Conservation (phyloP, 108 stramenopile species). For the Stephanodiscus triporus region DNA sequence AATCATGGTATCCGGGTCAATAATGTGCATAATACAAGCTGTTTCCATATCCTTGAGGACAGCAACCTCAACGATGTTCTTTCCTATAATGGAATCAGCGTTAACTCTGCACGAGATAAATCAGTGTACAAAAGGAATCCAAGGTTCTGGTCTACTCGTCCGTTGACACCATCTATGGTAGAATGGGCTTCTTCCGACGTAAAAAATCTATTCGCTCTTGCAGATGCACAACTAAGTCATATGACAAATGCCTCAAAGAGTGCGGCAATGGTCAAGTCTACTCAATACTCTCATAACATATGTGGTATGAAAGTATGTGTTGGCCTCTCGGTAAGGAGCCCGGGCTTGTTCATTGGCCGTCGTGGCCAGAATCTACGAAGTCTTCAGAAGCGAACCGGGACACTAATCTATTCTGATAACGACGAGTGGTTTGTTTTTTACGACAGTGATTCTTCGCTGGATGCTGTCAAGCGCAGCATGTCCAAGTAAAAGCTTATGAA, state of each 20-base stretch:
- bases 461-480: slow-evolving; percentile 7
- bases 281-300: slow-evolving; percentile 2
- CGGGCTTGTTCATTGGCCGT: slow-evolving; percentile 44
- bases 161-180: slow-evolving; percentile 32
- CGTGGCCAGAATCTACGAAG: slow-evolving; percentile 38
- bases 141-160: slow-evolving; percentile 42
- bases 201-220: not conserved
- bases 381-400: not conserved
- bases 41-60: slow-evolving; percentile 24
- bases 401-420: not conserved
- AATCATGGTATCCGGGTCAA: slow-evolving; percentile 39
- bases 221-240: slow-evolving; percentile 25
- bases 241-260: slow-evolving; percentile 8
- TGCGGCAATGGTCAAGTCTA: slow-evolving; percentile 20
- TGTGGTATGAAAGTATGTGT: slow-evolving; percentile 28
- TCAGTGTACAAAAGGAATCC: slow-evolving; percentile 44
- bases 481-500: not conserved
- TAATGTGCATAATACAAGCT: slow-evolving; percentile 51
- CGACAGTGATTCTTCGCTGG: not conserved
- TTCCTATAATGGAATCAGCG: slow-evolving; percentile 24
- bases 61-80: slow-evolving; percentile 41
- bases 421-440: not conserved
- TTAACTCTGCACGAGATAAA: slow-evolving; percentile 31
- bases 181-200: slow-evolving; percentile 27
- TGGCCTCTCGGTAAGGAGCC: slow-evolving; percentile 13